Evolutionary conservation across 1,284 basidiomycete genomes (phyloP), one percentile per base, ranked within the genome.

Genomic region (Fomitopsis palustris): DNA sequence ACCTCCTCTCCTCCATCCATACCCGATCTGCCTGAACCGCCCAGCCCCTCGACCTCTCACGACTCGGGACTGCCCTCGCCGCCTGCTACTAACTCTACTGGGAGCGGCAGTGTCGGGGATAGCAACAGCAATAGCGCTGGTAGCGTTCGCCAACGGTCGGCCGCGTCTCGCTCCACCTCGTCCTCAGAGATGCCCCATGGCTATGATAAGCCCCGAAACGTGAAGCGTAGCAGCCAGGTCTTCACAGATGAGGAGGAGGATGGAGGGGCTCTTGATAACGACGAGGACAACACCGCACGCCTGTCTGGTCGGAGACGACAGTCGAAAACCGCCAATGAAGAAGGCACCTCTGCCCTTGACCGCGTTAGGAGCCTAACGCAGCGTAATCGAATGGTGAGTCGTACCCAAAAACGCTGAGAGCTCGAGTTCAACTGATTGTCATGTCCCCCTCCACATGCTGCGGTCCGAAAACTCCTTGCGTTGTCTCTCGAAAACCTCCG

Each of bases 31-130:
- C 87, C 88, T 55, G 86, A 86, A 62, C 87, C 86, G 6, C 86
- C 87, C 9, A 87, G 84, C 61, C 85, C 87, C 17, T 76, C 65
- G 70, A 75, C 70, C 61, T 81, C 82, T 66, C 62, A 75, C 78
- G 60, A 35, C 33, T 88, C 87, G 10, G 88, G 89, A 8, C 72
- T 92, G 6, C 90, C 89, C 2, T 90, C 88, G 17, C 89, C 89
- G 0, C 89, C 89, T 43, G 89, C 88, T 39, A 88, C 90, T 25
- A 91, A 90, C 68, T 91, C 88, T 19, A 90, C 88, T 2, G 88
- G 87, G 27, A 90, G 88, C 69, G 87, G 88, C 53, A 90, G 88
- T 67, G 83, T 83, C 2, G 86, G 85, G 54, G 85, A 87, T 61
- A 78, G 77, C 61, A 78, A 77, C 59, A 84, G 81, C 65, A 78